Percentiles rank a stretch among this genome's conserved stretches.
Evolutionary conservation across 202 grass and related monocot species (phyloP).

Genomic region (Carex arenaria): DNA sequence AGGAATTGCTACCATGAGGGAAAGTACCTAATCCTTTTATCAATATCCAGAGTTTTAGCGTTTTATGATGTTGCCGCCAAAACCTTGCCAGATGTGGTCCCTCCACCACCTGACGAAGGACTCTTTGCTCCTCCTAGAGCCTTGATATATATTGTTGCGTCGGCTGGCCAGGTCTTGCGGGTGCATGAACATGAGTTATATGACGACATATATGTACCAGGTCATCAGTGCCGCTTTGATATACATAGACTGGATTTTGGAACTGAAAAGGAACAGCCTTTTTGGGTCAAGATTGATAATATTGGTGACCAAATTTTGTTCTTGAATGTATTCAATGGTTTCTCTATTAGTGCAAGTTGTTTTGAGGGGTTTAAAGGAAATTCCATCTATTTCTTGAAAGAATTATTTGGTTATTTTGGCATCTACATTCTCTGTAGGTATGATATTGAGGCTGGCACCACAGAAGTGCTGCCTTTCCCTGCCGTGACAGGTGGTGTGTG

Average conservation of each 20-base stretch:
- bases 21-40: neutral
- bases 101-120: neutral
- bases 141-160: neutral
- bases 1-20: slow-evolving; percentile 5
- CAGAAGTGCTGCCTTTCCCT: neutral
- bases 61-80: neutral
- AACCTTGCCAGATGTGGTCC: neutral
- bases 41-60: neutral
- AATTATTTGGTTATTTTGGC: neutral
- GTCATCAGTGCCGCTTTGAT: neutral
- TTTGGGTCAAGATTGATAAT: slow-evolving; percentile 12
- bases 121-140: neutral
- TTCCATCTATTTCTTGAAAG: slow-evolving; percentile 20
- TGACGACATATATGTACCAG: neutral
- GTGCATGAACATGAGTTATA: neutral
- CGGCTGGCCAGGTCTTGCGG: neutral
- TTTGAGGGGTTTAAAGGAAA: neutral
- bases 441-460: slow-evolving; percentile 2
- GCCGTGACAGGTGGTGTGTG: neutral
- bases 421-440: neutral
- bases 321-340: slow-evolving; percentile 10
- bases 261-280: neutral
- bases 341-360: slow-evolving; percentile 7
- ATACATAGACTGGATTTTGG: slow-evolving; percentile 12
- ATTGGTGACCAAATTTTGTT: slow-evolving; percentile 13